Base-by-base conservation (phyloP, 371 early-diverging fungal species). In the Mortierella sp. region DNA sequence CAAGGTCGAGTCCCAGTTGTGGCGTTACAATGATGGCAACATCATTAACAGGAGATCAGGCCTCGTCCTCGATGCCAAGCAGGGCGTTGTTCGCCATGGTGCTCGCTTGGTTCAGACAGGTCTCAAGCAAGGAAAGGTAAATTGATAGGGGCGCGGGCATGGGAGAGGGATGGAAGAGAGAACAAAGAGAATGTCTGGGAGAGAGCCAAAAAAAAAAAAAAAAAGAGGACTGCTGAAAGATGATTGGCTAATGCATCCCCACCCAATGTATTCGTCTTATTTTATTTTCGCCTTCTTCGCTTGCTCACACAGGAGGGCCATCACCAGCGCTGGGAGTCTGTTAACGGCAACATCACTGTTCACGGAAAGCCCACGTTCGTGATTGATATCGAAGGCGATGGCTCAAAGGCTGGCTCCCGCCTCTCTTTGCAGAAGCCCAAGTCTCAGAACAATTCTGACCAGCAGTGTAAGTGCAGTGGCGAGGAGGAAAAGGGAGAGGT, bases 41-140 rank as follows among this genome's bases (percentile, higher is more conserved):
- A 67, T 88, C 68, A 82, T 88, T 74, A 88, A 88, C 75, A 84
- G 85, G 67, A 79, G 75, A 58, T 87, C 87, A 52, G 57, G 62
- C 16, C 59, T 68, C n/a, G 77, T 77, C 44, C 68, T 77, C 44
- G 77, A 77, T 64, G 64, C 64, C 72, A 77, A 77, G 51, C 77
- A 72, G 55, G 77, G 77, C 25, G 86, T 81, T 58, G 77, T 85
- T 70, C 86, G 86, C 67, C 82, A 83, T 65, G 87, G 89, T 46
- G 82, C 84, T 28, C 86, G 87, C 12, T 76, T 88, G 62, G 76
- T 87, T 44, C 87, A 86, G 65, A 82, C 75, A 48, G 48, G 75
- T 56, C 63, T 75, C 29, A 80, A 80, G 69, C 64, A 68, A 25
- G 77, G 77, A 55, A 77, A 77, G 72, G 18, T 21, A 37, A 37